Conservation (phyloP, 257 asterid genomes). For the Solanum habrochaites region DNA sequence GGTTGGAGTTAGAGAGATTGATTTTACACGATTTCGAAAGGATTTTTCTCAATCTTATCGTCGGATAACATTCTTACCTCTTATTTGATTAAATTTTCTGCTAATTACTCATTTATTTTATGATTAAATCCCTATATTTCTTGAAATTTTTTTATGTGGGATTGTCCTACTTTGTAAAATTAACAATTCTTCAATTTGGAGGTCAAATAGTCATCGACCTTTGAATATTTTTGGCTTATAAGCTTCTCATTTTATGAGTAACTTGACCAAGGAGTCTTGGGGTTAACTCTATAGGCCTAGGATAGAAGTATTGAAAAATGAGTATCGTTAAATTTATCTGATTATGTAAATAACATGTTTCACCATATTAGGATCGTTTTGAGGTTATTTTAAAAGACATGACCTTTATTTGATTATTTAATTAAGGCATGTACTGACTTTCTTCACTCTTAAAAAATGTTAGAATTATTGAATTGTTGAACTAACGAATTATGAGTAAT, state of each 20-base stretch:
- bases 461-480: too few species aligned
- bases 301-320: neutral
- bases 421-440: neutral
- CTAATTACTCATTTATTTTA: neutral
- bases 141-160: too few species aligned
- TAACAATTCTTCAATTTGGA: neutral
- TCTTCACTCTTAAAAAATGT: neutral
- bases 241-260: neutral
- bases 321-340: neutral
- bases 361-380: too few species aligned
- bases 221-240: too few species aligned
- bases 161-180: neutral
- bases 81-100: too few species aligned
- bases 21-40: neutral
- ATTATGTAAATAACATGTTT: too few species aligned
- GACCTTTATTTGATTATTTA: neutral
- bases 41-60: neutral
- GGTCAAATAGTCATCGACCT: neutral
- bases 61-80: neutral
- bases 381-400: neutral
- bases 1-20: neutral
- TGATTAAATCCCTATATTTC: neutral
- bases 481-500: too few species aligned
- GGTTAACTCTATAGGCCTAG: neutral
- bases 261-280: neutral